Percentiles rank a stretch among this genome's conserved stretches.
phyloP scores from a whole-genome alignment of 495 filamentous ascomycete species.

The Penicillium simplicissimum region DNA sequence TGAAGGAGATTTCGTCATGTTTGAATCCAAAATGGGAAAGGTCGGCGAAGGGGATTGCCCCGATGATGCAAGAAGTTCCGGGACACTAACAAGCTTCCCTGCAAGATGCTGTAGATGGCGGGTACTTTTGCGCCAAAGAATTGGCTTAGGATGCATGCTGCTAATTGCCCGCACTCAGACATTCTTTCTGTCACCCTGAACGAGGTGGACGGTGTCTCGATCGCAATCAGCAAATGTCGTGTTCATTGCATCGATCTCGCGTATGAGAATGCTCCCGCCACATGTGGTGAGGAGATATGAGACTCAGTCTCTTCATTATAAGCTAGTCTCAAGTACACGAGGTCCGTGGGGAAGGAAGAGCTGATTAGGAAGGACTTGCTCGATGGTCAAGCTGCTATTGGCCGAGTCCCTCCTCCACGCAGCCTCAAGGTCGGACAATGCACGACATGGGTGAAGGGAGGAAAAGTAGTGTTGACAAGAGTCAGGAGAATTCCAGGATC shows the following conservation, averaged over 20 bases:
- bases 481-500: conserved; percentile 8
- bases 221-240: not conserved
- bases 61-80: conserved; percentile 22
- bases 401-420: conserved; percentile 16
- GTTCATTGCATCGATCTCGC: not conserved
- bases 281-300: not conserved
- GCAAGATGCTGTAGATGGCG: not conserved
- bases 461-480: not conserved
- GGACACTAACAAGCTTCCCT: conserved; percentile 14
- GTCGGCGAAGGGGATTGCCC: not conserved
- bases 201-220: not conserved
- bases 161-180: not conserved
- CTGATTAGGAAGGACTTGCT: conserved; percentile 4
- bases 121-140: not conserved
- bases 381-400: conserved; percentile 15
- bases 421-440: conserved; percentile 27
- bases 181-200: not conserved
- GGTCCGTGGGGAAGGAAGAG: not conserved
- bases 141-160: not conserved
- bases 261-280: not conserved
- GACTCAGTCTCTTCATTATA: not conserved
- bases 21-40: conserved; percentile 16
- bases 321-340: conserved; percentile 14
- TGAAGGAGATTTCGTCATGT: conserved; percentile 5
- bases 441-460: conserved; percentile 22